Evolutionary conservation across 306 rosid genomes (phyloP), one percentile per base, ranked within the genome.

Genomic region (Trifolium repens): DNA sequence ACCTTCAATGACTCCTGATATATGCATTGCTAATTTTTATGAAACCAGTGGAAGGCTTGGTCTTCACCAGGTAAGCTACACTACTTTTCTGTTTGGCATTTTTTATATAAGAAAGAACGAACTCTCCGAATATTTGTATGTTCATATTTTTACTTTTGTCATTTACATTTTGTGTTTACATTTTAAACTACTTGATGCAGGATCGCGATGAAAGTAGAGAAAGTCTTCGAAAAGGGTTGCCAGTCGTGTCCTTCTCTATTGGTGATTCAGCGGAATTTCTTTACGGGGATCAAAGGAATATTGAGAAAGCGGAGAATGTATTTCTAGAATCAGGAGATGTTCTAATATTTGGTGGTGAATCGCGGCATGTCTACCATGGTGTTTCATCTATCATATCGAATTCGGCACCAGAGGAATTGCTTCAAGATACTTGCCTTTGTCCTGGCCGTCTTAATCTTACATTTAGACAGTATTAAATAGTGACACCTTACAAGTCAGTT

Each of bases 211-310:
- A 93, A 82, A 89, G 96, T 46, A 46, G 34, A 43, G 78, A 82
- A 69, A 86, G 87, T 82, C 85, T 90, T 9, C 57, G 0, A 2
- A 73, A 79, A 14, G 87, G 88, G 59, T 86, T 92, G 76, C 93
- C 92, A 1, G 93, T 92, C 3, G 90, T 90, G 43, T 88, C 96
- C 46, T 69, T 93, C 46, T 88, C 89, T 4, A n/a, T 89, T 35
- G 96, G 93, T 10, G 88, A 93, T 86, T 72, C 98, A 13, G 94
- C 96, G 27, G 92, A 89, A 17, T 90, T 93, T 80, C 82, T 89
- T 17, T 89, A 86, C 54, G 96, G 91, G 3, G 86, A 86, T 73
- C 54, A 68, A 59, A 83, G 90, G 79, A 73, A 87, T 50, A 77
- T 72, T 39, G 80, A 73, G 9, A 75, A 76, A 60, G 91, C 94